These are phyloP conservation scores for Luzula sylvatica DNA, from an alignment of 176 grass and related monocot genomes.

Conservation along the genomic window DNA sequence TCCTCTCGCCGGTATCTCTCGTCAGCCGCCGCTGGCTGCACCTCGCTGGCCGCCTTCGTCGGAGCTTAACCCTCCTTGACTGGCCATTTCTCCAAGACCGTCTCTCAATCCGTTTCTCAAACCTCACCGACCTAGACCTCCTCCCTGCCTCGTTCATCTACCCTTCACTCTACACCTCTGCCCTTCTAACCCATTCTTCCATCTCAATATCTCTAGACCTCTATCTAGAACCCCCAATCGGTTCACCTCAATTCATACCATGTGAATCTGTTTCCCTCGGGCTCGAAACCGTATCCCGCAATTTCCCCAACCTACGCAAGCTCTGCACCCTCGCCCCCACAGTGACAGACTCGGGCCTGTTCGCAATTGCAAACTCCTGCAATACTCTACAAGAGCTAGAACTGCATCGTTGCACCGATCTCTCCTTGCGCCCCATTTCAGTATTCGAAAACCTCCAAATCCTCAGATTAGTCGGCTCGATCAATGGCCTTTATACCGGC, in stretches of 20 bases:
- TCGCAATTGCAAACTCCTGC: slow-evolving; percentile 55
- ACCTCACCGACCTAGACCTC: slow-evolving; percentile 67
- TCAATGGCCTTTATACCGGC: slow-evolving; percentile 40
- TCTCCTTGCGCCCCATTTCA: slow-evolving; percentile 69
- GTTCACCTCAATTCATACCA: slow-evolving; percentile 40
- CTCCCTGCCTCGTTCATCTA: slow-evolving; percentile 61
- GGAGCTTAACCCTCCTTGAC: slow-evolving; percentile 53
- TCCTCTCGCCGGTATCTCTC: slow-evolving; percentile 55
- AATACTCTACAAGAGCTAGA: slow-evolving; percentile 65
- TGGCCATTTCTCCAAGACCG: slow-evolving; percentile 68
- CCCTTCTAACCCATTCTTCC: slow-evolving; percentile 44
- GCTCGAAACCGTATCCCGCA: slow-evolving; percentile 36
- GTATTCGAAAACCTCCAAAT: slow-evolving; percentile 87
- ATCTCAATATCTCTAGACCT: slow-evolving; percentile 50
- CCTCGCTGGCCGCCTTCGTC: slow-evolving; percentile 62
- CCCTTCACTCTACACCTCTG: slow-evolving; percentile 6
- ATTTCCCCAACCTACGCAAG: slow-evolving; percentile 50
- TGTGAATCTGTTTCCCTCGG: slow-evolving; percentile 45
- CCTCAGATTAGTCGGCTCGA: slow-evolving; percentile 48
- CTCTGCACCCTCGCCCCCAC: slow-evolving; percentile 40
- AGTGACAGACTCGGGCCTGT: slow-evolving; percentile 47
- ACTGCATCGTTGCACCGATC: slow-evolving; percentile 75
- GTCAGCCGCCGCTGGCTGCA: slow-evolving; percentile 79
- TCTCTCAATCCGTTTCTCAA: slow-evolving; percentile 50
- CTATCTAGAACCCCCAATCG: slow-evolving; percentile 36